Conservation (phyloP, 1,284 basidiomycete genomes). For the Agaricales sp. region DNA sequence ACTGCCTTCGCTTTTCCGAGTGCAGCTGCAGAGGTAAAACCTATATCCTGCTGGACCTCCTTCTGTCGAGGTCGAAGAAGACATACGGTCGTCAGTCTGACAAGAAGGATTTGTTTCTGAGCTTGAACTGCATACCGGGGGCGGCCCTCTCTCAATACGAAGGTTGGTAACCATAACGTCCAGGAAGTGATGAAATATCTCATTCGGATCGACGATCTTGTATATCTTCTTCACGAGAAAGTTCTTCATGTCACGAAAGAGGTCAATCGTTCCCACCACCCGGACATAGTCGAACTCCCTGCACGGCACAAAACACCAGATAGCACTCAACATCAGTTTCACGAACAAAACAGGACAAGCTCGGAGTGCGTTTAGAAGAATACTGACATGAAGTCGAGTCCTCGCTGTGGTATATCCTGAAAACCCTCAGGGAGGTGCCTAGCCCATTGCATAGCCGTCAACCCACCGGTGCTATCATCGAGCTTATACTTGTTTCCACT, state of each 20-base stretch:
- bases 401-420: not conserved
- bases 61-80: no score
- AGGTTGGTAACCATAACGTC: not conserved
- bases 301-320: not conserved
- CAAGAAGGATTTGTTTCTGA: no score
- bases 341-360: not conserved
- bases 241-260: not conserved
- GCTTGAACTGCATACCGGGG: not conserved
- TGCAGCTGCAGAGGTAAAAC: no score
- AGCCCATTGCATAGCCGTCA: not conserved
- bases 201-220: not conserved
- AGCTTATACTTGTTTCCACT: not conserved
- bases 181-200: constrained; percentile 1
- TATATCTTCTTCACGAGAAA: not conserved
- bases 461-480: not conserved
- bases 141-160: not conserved
- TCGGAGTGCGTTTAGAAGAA: not conserved
- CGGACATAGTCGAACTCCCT: not conserved
- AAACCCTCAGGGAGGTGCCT: not conserved
- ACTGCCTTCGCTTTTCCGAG: no score
- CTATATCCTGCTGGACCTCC: no score
- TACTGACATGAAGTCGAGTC: not conserved
- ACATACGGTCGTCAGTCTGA: no score
- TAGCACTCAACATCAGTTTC: not conserved
- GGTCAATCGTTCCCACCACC: not conserved